Conservation (phyloP, 257 asterid genomes). For the Rhazya stricta region DNA sequence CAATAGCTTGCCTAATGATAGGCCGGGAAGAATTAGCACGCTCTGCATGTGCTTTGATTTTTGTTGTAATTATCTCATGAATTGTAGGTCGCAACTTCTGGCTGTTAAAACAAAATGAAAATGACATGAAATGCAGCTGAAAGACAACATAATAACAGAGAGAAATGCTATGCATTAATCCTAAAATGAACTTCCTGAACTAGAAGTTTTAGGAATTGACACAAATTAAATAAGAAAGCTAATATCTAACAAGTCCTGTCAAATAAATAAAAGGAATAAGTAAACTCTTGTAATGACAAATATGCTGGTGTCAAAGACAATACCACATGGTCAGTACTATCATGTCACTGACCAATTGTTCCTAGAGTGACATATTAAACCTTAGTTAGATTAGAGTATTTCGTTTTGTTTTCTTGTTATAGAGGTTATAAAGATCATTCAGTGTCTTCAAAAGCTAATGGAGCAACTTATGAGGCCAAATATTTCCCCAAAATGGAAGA, state of each 20-base stretch:
- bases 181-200: background rate
- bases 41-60: conserved; percentile 80
- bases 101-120: conserved; percentile 35
- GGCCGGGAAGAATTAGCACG: conserved; percentile 47
- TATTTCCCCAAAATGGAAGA: background rate
- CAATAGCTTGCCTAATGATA: conserved; percentile 54
- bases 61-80: conserved; percentile 77
- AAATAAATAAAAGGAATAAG: background rate
- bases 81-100: conserved; percentile 90
- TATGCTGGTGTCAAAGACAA: background rate
- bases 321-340: background rate
- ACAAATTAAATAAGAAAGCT: background rate
- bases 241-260: background rate
- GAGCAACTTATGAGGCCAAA: background rate
- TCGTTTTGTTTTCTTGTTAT: background rate
- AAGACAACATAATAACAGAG: conserved; percentile 9
- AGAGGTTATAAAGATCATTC: background rate
- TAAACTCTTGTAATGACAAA: background rate
- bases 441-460: background rate
- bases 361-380: background rate
- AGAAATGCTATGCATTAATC: background rate
- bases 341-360: background rate
- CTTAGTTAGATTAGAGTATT: background rate
- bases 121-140: background rate
- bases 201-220: background rate